A percentile compares a stretch with the other conserved stretches of the same genome.
These are phyloP conservation scores for Colletotrichum sp. DNA, from an alignment of 2,329 filamentous ascomycete genomes.

Conservation along the genomic window DNA sequence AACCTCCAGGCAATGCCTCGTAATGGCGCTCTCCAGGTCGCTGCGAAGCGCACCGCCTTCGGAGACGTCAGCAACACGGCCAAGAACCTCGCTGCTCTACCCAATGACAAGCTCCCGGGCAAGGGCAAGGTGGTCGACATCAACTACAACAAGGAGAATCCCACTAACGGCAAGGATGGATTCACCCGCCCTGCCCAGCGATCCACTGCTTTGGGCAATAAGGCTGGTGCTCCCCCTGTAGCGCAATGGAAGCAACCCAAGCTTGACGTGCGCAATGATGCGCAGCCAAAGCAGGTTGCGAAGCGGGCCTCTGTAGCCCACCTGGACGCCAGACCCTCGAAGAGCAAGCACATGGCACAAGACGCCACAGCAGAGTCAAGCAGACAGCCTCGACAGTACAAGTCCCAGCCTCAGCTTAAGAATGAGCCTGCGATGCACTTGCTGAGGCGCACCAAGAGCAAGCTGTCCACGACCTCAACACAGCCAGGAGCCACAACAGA, in stretches of 20 bases:
- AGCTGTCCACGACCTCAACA: constrained; percentile 29
- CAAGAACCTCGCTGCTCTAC: constrained; percentile 30
- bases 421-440: constrained; percentile 37
- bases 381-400: constrained; percentile 52
- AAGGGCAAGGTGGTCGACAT: constrained; percentile 41
- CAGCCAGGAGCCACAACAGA: not conserved
- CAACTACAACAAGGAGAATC: constrained; percentile 30
- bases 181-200: constrained; percentile 26
- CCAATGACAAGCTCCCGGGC: constrained; percentile 30
- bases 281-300: constrained; percentile 11
- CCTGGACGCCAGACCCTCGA: constrained; percentile 7
- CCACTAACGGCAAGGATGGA: constrained; percentile 25
- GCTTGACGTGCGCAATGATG: constrained; percentile 8
- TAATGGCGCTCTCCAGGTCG: constrained; percentile 63
- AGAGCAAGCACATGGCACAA: constrained; percentile 14
- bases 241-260: constrained; percentile 19
- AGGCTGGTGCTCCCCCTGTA: not conserved
- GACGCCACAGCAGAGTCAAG: not conserved
- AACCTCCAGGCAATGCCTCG: constrained; percentile 57
- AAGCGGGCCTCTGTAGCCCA: constrained; percentile 14
- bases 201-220: constrained; percentile 11
- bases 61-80: constrained; percentile 80
- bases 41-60: constrained; percentile 79
- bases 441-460: constrained; percentile 51
- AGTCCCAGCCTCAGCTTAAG: constrained; percentile 60